Percentiles rank a stretch among this genome's conserved stretches.
These are phyloP conservation scores for Ganoderma sinense DNA, from an alignment of 1,284 basidiomycete species.

Conservation along the genomic window DNA sequence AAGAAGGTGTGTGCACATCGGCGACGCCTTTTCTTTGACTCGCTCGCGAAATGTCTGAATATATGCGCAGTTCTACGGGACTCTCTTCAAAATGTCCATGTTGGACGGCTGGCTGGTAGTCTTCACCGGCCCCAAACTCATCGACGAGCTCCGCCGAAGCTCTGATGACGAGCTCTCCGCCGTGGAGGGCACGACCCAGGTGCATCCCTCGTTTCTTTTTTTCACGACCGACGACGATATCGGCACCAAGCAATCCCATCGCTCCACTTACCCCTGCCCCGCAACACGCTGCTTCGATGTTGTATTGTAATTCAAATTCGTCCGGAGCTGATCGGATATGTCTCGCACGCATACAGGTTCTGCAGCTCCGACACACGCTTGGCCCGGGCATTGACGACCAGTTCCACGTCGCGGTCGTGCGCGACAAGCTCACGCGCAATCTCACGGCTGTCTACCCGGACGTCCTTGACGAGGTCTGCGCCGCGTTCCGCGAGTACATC, in stretches of 20 bases:
- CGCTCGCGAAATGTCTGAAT: background rate
- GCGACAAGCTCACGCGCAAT: conserved; percentile 37
- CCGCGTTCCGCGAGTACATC: conserved; percentile 35
- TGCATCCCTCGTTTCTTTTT: background rate
- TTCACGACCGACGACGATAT: background rate
- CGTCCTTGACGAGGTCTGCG: conserved; percentile 39
- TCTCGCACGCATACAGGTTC: conserved; percentile 8
- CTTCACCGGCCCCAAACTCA: conserved; percentile 43
- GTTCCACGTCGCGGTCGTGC: conserved; percentile 40
- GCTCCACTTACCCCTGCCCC: background rate
- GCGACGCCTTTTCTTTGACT: background rate
- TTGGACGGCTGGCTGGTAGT: conserved; percentile 50
- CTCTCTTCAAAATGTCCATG: conserved; percentile 51
- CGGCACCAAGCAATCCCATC: background rate
- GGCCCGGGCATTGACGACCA: conserved; percentile 33
- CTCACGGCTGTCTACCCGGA: conserved; percentile 37
- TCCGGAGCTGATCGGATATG: background rate
- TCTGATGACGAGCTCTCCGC: conserved; percentile 50
- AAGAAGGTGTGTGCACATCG: conserved; percentile 35
- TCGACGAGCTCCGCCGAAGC: conserved; percentile 52
- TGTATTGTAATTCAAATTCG: background rate
- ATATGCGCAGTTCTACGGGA: conserved; percentile 41
- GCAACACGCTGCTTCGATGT: too few species aligned
- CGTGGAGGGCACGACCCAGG: conserved; percentile 42
- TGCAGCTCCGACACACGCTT: conserved; percentile 28